phyloP scores from a whole-genome alignment of 2,329 filamentous ascomycete genomes.

The Epichloe glyceriae region DNA sequence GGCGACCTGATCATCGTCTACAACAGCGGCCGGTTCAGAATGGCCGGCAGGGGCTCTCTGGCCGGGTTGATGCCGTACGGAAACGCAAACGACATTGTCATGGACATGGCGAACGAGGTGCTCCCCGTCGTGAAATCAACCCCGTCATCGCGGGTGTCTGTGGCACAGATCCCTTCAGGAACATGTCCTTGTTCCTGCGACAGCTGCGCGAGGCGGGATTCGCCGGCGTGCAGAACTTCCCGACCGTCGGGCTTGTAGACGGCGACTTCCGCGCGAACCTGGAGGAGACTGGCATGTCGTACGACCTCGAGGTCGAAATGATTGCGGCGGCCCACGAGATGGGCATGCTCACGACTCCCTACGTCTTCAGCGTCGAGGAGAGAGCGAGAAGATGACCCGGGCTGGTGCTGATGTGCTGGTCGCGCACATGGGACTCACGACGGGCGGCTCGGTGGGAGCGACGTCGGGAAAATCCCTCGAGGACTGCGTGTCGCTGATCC shows the following conservation, averaged over 20 bases:
- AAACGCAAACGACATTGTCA: conserved; percentile 55
- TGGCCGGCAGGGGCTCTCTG: conserved; percentile 57
- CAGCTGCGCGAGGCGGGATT: conserved; percentile 52
- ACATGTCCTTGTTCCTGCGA: conserved; percentile 45
- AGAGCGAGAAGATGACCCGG: conserved; percentile 47
- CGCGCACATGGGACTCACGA: conserved; percentile 56
- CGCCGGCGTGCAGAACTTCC: conserved; percentile 60
- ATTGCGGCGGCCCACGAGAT: conserved; percentile 44
- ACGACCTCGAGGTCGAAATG: conserved; percentile 53
- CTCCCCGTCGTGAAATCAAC: conserved; percentile 50
- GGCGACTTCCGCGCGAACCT: conserved; percentile 53
- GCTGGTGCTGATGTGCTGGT: conserved; percentile 57
- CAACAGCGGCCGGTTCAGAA: conserved; percentile 59
- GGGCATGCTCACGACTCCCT: conserved; percentile 54
- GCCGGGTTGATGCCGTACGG: conserved; percentile 60
- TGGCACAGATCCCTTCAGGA: conserved; percentile 55
- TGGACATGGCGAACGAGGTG: conserved; percentile 58
- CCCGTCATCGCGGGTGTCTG: conserved; percentile 61
- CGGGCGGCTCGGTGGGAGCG: conserved; percentile 51
- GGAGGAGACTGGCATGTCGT: conserved; percentile 62
- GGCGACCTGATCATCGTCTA: conserved; percentile 60
- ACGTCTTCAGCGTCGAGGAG: conserved; percentile 55
- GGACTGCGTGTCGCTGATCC: conserved; percentile 47
- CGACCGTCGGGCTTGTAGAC: conserved; percentile 59
- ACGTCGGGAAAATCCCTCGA: conserved; percentile 47